phyloP scores from a whole-genome alignment of 2,329 filamentous ascomycete species.

The Stachybotrys chlorohalonatus region DNA sequence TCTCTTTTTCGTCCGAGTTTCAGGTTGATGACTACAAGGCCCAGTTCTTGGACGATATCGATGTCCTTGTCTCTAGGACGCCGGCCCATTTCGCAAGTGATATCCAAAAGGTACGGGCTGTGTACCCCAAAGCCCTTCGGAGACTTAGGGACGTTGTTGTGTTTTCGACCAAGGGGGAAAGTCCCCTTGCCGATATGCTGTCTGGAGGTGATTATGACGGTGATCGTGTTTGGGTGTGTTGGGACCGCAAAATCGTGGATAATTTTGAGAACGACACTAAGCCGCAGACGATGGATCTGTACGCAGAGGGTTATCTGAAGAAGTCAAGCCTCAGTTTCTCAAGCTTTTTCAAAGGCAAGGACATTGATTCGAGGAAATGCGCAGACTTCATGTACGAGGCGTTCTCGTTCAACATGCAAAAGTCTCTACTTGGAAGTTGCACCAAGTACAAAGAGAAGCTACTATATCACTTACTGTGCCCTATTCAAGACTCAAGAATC shows the following conservation, averaged over 20 bases:
- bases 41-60: constrained; percentile 42
- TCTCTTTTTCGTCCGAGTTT: constrained; percentile 61
- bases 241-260: constrained; percentile 55
- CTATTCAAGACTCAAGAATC: constrained; percentile 33
- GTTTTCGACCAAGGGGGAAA: constrained; percentile 56
- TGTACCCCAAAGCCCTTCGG: constrained; percentile 50
- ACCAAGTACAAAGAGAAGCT: constrained; percentile 56
- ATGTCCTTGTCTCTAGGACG: constrained; percentile 59
- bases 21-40: constrained; percentile 43
- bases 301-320: constrained; percentile 34
- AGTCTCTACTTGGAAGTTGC: constrained; percentile 50
- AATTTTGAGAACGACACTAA: constrained; percentile 55
- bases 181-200: constrained; percentile 58
- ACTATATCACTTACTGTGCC: constrained; percentile 48
- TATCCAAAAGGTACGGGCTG: constrained; percentile 57
- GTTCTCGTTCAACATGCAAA: constrained; percentile 49
- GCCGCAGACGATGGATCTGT: constrained; percentile 28
- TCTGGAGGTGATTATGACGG: constrained; percentile 79
- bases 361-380: constrained; percentile 12
- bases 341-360: constrained; percentile 24
- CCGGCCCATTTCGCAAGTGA: constrained; percentile 64
- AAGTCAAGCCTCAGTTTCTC: constrained; percentile 38
- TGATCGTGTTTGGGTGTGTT: constrained; percentile 70
- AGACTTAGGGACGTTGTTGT: constrained; percentile 71
- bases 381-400: constrained; percentile 40